Percentiles rank a stretch among this genome's conserved stretches.
Conservation (phyloP, 148 eudicot species). For the Rhododendron mucronatum region DNA sequence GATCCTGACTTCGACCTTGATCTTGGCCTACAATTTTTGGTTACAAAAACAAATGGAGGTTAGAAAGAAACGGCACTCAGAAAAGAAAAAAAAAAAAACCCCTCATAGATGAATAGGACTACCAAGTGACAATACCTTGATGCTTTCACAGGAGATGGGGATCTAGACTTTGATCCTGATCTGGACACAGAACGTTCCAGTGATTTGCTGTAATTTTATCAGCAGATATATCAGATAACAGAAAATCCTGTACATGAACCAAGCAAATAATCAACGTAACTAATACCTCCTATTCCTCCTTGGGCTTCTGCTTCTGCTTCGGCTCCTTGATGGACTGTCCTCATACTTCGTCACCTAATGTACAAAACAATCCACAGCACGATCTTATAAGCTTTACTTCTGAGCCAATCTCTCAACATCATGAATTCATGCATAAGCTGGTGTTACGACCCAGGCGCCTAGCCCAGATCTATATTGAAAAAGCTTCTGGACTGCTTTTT, state of each 20-base stretch:
- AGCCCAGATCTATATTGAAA: not conserved
- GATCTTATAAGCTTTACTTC: not conserved
- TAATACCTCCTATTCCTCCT: conserved; percentile 62
- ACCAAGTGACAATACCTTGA: conserved; percentile 45
- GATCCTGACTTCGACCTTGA: conserved; percentile 24
- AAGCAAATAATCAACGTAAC: not conserved
- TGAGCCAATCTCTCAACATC: not conserved
- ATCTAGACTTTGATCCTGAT: conserved; percentile 67
- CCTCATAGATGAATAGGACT: not conserved
- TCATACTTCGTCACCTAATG: conserved; percentile 62
- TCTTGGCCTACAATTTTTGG: conserved; percentile 19
- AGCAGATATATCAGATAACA: conserved; percentile 4
- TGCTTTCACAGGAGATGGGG: conserved; percentile 69
- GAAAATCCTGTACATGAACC: not conserved
- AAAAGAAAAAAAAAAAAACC: not conserved
- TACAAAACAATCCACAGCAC: not conserved
- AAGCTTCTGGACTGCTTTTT: not conserved
- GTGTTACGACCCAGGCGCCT: not conserved
- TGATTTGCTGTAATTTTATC: conserved; percentile 50
- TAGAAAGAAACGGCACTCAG: not conserved
- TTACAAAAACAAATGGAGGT: not conserved
- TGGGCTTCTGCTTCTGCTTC: conserved; percentile 52
- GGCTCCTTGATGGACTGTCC: conserved; percentile 69
- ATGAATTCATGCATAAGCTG: not conserved
- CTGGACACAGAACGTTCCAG: conserved; percentile 57